Conservation (phyloP, 2,329 filamentous ascomycete genomes). For the Nothophoma quercina region DNA sequence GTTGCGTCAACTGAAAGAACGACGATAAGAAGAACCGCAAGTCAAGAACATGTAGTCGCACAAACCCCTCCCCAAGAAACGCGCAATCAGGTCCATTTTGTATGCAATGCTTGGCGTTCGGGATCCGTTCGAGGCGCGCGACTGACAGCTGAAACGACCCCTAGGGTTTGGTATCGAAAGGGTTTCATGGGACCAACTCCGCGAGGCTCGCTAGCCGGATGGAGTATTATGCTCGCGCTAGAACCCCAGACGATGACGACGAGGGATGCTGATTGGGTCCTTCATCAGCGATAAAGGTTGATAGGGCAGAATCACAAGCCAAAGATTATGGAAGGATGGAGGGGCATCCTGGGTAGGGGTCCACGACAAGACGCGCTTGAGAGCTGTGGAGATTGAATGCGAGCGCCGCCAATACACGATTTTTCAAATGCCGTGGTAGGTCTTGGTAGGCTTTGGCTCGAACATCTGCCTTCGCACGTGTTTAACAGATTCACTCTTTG, state of each 20-base stretch:
- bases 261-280: conserved; percentile 4
- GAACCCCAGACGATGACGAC: background rate
- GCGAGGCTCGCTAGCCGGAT: conserved; percentile 9
- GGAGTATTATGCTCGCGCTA: conserved; percentile 8
- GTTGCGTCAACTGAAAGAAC: conserved; percentile 10
- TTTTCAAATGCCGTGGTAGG: background rate
- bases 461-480: no score
- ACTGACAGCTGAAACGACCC: conserved; percentile 19
- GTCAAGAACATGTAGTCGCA: conserved; percentile 7
- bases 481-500: no score
- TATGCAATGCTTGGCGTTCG: conserved; percentile 16
- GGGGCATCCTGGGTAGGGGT: conserved; percentile 4
- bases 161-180: conserved; percentile 12
- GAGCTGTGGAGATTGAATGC: conserved; percentile 13
- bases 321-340: conserved; percentile 1
- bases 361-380: conserved; percentile 10
- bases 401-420: conserved; percentile 5
- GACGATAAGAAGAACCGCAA: conserved; percentile 8
- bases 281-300: background rate
- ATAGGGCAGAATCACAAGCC: conserved; percentile 15
- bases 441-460: background rate
- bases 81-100: conserved; percentile 11
- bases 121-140: conserved; percentile 18
- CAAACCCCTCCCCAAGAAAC: conserved; percentile 10
- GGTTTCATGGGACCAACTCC: conserved; percentile 14